Evolutionary conservation across 768 basidiomycete species (phyloP).

Genomic region (Macrolepiota albuminosa): DNA sequence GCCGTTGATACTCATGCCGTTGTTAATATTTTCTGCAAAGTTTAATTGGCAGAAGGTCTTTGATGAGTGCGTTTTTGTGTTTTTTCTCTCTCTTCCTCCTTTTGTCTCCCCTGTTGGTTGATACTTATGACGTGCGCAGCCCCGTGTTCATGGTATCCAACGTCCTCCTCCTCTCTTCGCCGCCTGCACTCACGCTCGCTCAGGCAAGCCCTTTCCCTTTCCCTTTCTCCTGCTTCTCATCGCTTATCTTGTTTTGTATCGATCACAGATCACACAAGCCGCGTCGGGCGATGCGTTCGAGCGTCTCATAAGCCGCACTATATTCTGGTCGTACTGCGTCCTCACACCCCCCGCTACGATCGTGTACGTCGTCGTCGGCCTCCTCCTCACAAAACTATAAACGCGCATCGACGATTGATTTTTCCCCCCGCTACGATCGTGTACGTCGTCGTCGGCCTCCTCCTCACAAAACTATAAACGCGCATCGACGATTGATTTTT

Average conservation of each 20-base stretch:
- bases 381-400: not conserved
- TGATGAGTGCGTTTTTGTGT: conserved; percentile 56
- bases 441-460: not conserved
- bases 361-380: not conserved
- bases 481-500: too few species aligned
- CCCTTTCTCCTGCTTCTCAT: not conserved
- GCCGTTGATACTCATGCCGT: conserved; percentile 71
- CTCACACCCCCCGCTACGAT: conserved; percentile 62
- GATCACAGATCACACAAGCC: conserved; percentile 69
- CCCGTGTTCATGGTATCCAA: conserved; percentile 86
- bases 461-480: not conserved
- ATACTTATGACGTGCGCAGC: conserved; percentile 29
- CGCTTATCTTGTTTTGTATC: not conserved
- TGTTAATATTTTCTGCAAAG: conserved; percentile 60
- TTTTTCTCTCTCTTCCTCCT: not conserved
- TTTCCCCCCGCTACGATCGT: not conserved
- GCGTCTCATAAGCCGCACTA: conserved; percentile 82
- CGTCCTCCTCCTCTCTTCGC: conserved; percentile 76
- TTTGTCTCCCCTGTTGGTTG: not conserved
- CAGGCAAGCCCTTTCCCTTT: conserved; percentile 36
- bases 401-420: too few species aligned
- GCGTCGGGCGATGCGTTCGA: conserved; percentile 87
- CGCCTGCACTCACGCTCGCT: conserved; percentile 58
- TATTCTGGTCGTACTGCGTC: conserved; percentile 90
- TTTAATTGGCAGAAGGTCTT: conserved; percentile 60